Evolutionary conservation across 139 green algal species (phyloP).

Genomic region (Chlamydomonas schloesseri): DNA sequence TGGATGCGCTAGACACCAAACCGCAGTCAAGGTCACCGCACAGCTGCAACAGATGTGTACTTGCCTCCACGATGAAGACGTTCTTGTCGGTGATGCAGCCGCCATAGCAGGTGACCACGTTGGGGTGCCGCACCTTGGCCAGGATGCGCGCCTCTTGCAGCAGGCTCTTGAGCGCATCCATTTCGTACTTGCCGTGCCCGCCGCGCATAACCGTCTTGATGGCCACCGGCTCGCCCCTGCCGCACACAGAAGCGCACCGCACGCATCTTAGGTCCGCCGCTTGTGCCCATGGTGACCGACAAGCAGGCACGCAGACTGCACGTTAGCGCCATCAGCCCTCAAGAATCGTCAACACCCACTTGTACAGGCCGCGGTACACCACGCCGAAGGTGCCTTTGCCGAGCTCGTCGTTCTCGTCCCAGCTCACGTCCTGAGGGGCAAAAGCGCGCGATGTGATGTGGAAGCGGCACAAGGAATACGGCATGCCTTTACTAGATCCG

Average conservation of each 20-base stretch:
- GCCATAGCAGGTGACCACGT: slow-evolving; percentile 47
- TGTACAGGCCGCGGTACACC: neutral
- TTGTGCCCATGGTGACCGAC: no score
- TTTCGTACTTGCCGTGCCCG: neutral
- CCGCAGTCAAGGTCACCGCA: no score
- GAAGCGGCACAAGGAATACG: no score
- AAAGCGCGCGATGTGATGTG: no score
- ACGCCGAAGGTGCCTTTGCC: neutral
- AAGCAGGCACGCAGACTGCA: no score
- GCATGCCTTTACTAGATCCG: no score
- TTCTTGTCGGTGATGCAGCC: neutral
- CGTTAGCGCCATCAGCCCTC: no score
- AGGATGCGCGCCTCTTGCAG: slow-evolving; percentile 43
- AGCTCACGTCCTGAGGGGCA: neutral
- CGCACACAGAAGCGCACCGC: no score
- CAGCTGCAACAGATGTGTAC: no score
- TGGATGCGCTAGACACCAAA: no score
- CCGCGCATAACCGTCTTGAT: neutral
- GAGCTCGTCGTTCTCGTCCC: neutral
- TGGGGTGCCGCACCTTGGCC: slow-evolving; percentile 28
- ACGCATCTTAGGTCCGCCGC: no score
- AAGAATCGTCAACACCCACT: no score
- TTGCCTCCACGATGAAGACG: slow-evolving; percentile 34
- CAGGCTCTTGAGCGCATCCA: neutral
- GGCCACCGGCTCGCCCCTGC: neutral